These are phyloP conservation scores for Chytriomyces sp. DNA, from an alignment of 192 early-diverging fungal species.

Conservation along the genomic window DNA sequence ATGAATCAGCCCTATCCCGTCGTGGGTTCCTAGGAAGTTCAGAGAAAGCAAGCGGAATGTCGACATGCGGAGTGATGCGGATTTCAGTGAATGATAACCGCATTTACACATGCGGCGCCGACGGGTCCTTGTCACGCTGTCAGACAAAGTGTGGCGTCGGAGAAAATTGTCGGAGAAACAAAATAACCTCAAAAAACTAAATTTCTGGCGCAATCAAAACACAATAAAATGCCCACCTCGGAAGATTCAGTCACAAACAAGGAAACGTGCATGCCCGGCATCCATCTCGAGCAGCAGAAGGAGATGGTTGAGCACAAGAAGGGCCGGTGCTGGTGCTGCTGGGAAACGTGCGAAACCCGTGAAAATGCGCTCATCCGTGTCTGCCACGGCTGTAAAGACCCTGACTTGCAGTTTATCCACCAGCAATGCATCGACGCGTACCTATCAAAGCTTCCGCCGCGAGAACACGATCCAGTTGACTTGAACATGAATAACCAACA, in stretches of 20 bases:
- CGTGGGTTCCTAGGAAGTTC: too few species aligned
- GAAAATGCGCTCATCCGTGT: conserved; percentile 34
- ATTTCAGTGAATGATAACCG: conserved; percentile 57
- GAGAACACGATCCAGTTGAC: background rate
- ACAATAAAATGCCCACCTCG: too few species aligned
- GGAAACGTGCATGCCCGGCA: background rate
- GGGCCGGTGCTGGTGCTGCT: conserved; percentile 37
- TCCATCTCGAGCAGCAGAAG: background rate
- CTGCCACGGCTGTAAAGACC: conserved; percentile 43
- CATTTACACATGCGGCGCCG: conserved; percentile 68
- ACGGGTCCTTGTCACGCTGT: conserved; percentile 50
- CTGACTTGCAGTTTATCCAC: conserved; percentile 43
- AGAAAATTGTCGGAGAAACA: too few species aligned
- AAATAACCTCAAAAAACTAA: too few species aligned
- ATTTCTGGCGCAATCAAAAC: too few species aligned
- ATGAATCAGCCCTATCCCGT: conserved; percentile 55
- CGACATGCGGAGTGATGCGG: conserved; percentile 70
- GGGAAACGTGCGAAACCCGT: conserved; percentile 21
- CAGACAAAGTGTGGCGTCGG: background rate
- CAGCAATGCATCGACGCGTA: conserved; percentile 43
- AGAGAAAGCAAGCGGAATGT: conserved; percentile 47
- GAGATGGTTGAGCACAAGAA: background rate
- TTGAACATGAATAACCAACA: background rate
- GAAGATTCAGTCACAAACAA: background rate
- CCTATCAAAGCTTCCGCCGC: conserved; percentile 31